Evolutionary conservation across 495 filamentous ascomycete species (phyloP).

Genomic region (Hypoxylon trugodes): DNA sequence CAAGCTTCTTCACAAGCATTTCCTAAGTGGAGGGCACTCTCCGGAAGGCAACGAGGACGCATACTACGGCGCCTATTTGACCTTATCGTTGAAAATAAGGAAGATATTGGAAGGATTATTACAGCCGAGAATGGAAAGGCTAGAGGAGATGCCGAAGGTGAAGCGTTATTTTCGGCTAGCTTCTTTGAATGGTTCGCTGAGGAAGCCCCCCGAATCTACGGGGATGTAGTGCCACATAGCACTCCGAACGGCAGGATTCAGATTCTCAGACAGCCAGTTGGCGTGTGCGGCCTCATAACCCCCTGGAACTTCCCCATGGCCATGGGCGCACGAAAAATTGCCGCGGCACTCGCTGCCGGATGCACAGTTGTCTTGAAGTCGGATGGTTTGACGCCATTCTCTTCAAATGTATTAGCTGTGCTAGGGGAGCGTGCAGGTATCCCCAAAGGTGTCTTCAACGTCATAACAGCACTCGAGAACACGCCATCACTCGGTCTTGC

Average conservation of each 20-base stretch:
- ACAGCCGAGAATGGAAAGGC: slow-evolving; percentile 65
- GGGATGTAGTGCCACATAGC: slow-evolving; percentile 59
- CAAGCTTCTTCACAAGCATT: not conserved
- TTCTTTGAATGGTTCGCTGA: slow-evolving; percentile 71
- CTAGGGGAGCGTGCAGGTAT: slow-evolving; percentile 51
- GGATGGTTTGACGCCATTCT: slow-evolving; percentile 50
- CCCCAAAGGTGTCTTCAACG: slow-evolving; percentile 52
- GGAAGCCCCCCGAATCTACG: slow-evolving; percentile 63
- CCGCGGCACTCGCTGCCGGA: slow-evolving; percentile 56
- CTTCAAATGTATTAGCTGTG: slow-evolving; percentile 30
- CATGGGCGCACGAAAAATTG: slow-evolving; percentile 50
- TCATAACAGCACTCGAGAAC: slow-evolving; percentile 26
- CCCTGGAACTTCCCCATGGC: slow-evolving; percentile 55
- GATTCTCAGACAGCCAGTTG: slow-evolving; percentile 47
- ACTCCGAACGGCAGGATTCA: slow-evolving; percentile 27
- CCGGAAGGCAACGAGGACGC: not conserved
- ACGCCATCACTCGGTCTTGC: slow-evolving; percentile 42
- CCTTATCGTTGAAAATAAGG: not conserved
- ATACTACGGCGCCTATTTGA: not conserved
- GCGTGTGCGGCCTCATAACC: slow-evolving; percentile 48
- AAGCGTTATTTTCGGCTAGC: slow-evolving; percentile 61
- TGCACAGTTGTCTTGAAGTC: slow-evolving; percentile 54
- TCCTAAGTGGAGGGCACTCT: not conserved
- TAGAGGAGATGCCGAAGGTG: slow-evolving; percentile 61
- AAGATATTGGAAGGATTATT: slow-evolving; percentile 17